Conservation (phyloP, 2,329 filamentous ascomycete species). For the Phialemoniopsis sp. region DNA sequence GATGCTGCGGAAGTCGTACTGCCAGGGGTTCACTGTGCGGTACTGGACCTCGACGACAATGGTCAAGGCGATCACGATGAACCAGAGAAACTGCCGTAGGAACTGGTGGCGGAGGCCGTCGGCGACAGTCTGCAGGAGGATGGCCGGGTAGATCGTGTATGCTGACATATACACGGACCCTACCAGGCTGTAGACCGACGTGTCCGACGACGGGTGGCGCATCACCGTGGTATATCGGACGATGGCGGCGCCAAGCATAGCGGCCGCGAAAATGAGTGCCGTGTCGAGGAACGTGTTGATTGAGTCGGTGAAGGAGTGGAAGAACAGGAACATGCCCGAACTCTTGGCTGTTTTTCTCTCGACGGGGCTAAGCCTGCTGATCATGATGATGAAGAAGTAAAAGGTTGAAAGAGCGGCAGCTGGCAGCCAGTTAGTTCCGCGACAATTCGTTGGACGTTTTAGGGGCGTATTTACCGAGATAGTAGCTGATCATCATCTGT, state of each 20-base stretch:
- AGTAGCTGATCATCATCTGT: slow-evolving; percentile 13
- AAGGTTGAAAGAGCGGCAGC: slow-evolving; percentile 6
- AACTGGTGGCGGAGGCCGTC: slow-evolving; percentile 9
- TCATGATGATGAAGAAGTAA: slow-evolving; percentile 9
- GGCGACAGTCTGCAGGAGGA: slow-evolving; percentile 11
- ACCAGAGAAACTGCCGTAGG: slow-evolving; percentile 14
- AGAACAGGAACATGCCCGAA: not conserved
- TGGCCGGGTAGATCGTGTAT: slow-evolving; percentile 12
- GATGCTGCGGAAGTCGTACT: not conserved
- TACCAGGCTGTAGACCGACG: slow-evolving; percentile 12
- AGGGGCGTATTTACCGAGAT: not conserved
- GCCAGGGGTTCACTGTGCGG: not conserved
- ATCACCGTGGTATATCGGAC: slow-evolving; percentile 10
- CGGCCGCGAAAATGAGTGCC: slow-evolving; percentile 11
- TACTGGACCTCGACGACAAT: slow-evolving; percentile 7
- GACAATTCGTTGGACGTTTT: too few species aligned
- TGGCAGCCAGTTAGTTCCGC: too few species aligned
- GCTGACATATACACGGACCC: slow-evolving; percentile 13
- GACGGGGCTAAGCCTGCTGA: slow-evolving; percentile 6
- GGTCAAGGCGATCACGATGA: slow-evolving; percentile 9
- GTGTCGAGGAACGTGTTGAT: slow-evolving; percentile 11
- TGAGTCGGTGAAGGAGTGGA: slow-evolving; percentile 9
- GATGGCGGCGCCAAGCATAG: slow-evolving; percentile 7
- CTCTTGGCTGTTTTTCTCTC: not conserved
- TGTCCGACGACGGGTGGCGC: slow-evolving; percentile 7